Conservation (phyloP, 108 stramenopile genomes). For the Skeletonema tropicum region DNA sequence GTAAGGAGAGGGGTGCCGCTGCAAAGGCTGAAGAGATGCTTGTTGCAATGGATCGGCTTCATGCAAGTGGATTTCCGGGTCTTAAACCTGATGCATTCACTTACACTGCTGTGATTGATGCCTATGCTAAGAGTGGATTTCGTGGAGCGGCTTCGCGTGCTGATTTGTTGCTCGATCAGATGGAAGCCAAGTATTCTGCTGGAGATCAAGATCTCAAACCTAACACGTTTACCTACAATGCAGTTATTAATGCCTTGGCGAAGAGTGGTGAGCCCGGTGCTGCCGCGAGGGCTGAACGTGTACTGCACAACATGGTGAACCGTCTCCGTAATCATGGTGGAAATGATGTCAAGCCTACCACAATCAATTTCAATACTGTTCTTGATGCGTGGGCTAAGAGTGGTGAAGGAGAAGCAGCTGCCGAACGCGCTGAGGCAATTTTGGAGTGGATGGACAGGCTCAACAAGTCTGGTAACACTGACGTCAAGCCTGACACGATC, state of each 20-base stretch:
- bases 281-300: constrained; percentile 56
- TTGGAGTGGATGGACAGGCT: constrained; percentile 89
- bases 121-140: constrained; percentile 85
- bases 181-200: constrained; percentile 84
- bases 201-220: constrained; percentile 82
- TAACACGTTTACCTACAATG: constrained; percentile 85
- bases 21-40: constrained; percentile 90
- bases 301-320: constrained; percentile 61
- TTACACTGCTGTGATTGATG: constrained; percentile 83
- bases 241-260: constrained; percentile 80
- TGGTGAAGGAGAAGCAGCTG: constrained; percentile 77
- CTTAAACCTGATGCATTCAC: constrained; percentile 89
- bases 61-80: constrained; percentile 73
- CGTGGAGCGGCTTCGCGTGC: constrained; percentile 84
- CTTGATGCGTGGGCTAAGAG: constrained; percentile 86
- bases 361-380: constrained; percentile 88
- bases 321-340: constrained; percentile 66
- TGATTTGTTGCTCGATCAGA: constrained; percentile 82
- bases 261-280: constrained; percentile 68
- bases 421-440: constrained; percentile 85
- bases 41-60: constrained; percentile 77
- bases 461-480: constrained; percentile 62
- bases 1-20: constrained; percentile 69
- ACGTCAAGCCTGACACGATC: constrained; percentile 78
- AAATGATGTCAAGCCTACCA: constrained; percentile 83